These are phyloP conservation scores for Leptographium procerum DNA, from an alignment of 2,329 filamentous ascomycete species.

Conservation along the genomic window DNA sequence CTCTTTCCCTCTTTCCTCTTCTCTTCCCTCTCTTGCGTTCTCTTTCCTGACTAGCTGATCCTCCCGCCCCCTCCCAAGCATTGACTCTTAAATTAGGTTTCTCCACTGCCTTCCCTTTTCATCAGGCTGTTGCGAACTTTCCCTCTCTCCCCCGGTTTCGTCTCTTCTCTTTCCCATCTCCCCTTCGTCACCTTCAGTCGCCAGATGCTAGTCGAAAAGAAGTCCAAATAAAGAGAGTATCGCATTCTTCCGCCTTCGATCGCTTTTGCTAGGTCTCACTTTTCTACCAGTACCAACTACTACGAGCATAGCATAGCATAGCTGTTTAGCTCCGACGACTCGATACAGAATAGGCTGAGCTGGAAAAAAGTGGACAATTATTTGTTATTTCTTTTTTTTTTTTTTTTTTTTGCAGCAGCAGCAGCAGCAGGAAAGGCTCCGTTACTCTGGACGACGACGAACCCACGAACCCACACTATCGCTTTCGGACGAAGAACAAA, in stretches of 20 bases:
- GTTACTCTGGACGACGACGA: slow-evolving; percentile 5
- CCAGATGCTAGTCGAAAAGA: background rate
- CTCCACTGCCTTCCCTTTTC: background rate
- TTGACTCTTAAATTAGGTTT: slow-evolving; percentile 6
- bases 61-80: background rate
- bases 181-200: background rate
- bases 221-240: background rate
- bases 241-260: background rate
- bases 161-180: background rate
- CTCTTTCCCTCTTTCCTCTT: background rate
- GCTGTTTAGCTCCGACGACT: background rate
- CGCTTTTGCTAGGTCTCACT: background rate
- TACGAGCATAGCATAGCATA: background rate
- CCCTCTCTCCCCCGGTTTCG: background rate
- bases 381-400: background rate
- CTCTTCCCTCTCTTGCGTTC: background rate
- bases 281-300: background rate
- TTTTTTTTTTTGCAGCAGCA: background rate
- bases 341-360: background rate
- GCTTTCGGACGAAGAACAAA: background rate
- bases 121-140: background rate
- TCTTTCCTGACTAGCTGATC: background rate
- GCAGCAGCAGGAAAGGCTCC: no score
- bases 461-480: background rate
- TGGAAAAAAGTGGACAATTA: background rate